A percentile compares a stretch with the other conserved stretches of the same genome.
Conservation (phyloP, 2,329 filamentous ascomycete genomes). For the Thelonectria olida region DNA sequence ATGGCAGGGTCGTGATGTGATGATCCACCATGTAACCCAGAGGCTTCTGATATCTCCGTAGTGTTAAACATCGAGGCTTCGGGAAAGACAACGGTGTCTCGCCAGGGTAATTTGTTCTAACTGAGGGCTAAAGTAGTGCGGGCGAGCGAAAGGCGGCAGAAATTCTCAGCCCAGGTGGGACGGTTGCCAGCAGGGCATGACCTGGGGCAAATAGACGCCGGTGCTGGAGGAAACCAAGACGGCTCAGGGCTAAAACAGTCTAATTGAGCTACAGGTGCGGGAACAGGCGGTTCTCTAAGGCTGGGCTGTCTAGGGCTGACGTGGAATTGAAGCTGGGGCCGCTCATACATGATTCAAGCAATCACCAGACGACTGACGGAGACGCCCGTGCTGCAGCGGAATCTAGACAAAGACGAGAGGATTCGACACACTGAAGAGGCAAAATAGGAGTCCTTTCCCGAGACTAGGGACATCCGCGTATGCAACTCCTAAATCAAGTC, state of each 20-base stretch:
- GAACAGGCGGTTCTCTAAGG: background rate
- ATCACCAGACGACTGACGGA: too few species aligned
- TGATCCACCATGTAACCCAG: background rate
- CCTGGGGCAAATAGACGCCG: background rate
- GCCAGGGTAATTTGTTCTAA: background rate
- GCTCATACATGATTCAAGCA: background rate
- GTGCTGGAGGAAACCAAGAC: background rate
- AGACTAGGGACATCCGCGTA: background rate
- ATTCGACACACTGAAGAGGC: background rate
- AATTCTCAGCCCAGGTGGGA: background rate
- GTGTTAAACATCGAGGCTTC: background rate
- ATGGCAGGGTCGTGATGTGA: background rate
- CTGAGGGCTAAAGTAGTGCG: background rate
- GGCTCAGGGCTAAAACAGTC: background rate
- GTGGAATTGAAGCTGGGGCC: too few species aligned
- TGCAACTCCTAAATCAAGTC: background rate
- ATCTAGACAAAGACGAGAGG: too few species aligned
- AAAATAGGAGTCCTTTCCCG: background rate
- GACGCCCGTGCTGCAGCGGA: background rate
- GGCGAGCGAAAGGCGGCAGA: background rate
- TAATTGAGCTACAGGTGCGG: background rate
- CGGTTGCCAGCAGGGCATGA: too few species aligned
- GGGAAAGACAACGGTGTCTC: background rate
- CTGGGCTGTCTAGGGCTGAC: background rate
- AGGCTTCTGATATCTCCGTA: background rate